Evolutionary conservation across 1,139 yeast species (phyloP).

Genomic region (Neolecta irregularis): DNA sequence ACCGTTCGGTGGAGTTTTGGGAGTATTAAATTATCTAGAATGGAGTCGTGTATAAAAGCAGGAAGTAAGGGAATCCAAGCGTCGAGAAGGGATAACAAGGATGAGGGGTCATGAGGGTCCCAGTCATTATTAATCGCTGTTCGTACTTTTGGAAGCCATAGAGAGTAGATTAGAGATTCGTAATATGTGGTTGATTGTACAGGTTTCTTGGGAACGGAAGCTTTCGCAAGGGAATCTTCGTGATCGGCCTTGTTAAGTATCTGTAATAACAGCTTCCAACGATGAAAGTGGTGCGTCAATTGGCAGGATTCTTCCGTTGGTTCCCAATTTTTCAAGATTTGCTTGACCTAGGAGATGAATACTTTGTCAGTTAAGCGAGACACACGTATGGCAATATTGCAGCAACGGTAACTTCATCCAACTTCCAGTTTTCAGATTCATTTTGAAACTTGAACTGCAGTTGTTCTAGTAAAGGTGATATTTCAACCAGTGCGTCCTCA

Average conservation of each 20-base stretch:
- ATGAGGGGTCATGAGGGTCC: constrained; percentile 22
- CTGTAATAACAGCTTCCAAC: constrained; percentile 20
- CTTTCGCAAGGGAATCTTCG: constrained; percentile 4
- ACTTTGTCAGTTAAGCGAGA: not conserved
- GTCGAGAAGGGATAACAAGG: constrained; percentile 23
- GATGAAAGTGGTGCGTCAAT: constrained; percentile 20
- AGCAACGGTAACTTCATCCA: constrained; percentile 23
- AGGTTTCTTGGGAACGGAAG: not conserved
- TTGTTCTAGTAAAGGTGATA: constrained; percentile 17
- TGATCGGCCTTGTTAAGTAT: constrained; percentile 7
- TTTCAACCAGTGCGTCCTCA: constrained; percentile 7
- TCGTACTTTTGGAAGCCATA: constrained; percentile 27
- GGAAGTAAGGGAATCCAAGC: constrained; percentile 33
- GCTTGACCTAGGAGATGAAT: constrained; percentile 13
- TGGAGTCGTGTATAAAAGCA: constrained; percentile 21
- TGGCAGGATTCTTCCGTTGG: constrained; percentile 24
- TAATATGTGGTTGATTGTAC: constrained; percentile 19
- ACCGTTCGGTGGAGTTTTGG: constrained; percentile 28
- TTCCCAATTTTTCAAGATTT: constrained; percentile 26
- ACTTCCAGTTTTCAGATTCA: constrained; percentile 15
- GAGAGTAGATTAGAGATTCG: constrained; percentile 25
- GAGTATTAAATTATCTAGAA: constrained; percentile 22
- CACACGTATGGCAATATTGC: constrained; percentile 20
- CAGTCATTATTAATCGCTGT: constrained; percentile 24
- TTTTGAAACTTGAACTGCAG: constrained; percentile 19